Evolutionary conservation across 2,329 filamentous ascomycete species (phyloP), one percentile per base, ranked within the genome.

Genomic region (Colletotrichum shisoi): DNA sequence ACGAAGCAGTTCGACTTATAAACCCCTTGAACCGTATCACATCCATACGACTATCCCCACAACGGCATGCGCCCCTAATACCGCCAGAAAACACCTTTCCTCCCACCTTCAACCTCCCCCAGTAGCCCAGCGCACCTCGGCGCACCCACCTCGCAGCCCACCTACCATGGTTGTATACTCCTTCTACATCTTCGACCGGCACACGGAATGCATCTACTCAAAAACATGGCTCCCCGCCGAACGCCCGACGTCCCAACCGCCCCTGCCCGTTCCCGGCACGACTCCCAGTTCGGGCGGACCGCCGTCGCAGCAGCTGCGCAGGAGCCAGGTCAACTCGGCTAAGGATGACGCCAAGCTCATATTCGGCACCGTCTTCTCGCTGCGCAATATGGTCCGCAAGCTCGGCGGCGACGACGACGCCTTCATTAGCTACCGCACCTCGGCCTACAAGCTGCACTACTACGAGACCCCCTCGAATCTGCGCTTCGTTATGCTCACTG

Each of bases 171-270:
- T 91, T 69, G 91, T 98, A 79, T 98, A 96, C 82, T 94, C 93
- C 68, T 97, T 99, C 81, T 97, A 97, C 84, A 97, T 99, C 77
- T 99, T 99, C 78, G 95, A 99, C 82, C 91, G 95, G 71, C 95
- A 99, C 81, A 97, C 95, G 76, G 94, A 98, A 82, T 99, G 95
- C 83, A 93, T 99, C 80, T 99, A 98, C 87, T 91, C 89, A 77
- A 91, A 92, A 74, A 89, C 89, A 76, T 99, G 94, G 94, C 83
- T 89, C 46, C 85, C 87, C 51, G 42, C 66, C 57, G 70, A 71
- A 71, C 73, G 77, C 70, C 74, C 77, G 71, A 75, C 74, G 68
- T 76, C 76, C 44, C 68, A 78, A 82, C 58, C 84, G 83, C 53
- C 79, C 80, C 70, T 77, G 79, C 62, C 83, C 78, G 69, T 71